phyloP scores from a whole-genome alignment of 805 yeast species.

The Candida yuanshanica region DNA sequence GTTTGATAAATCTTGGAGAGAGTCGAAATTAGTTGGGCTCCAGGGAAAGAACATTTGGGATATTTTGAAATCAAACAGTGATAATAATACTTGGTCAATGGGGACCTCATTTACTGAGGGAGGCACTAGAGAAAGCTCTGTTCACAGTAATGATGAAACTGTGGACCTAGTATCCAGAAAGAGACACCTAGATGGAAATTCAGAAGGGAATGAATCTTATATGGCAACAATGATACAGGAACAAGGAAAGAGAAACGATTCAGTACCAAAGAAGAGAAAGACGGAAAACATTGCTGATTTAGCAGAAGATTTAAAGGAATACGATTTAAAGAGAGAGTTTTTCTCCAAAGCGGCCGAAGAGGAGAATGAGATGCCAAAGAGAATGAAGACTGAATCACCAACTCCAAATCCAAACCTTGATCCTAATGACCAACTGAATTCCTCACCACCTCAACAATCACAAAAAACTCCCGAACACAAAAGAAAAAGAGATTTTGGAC shows the following conservation, averaged over 20 bases:
- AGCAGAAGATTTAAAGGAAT: slow-evolving; percentile 13
- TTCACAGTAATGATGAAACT: neutral
- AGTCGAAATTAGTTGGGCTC: slow-evolving; percentile 5
- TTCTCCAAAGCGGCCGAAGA: too few relatives aligned
- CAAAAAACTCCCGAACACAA: neutral
- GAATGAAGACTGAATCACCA: neutral
- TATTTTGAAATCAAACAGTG: slow-evolving; percentile 9
- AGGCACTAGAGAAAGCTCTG: neutral
- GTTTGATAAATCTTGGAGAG: slow-evolving; percentile 18
- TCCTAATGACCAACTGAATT: neutral
- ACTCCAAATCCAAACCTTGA: slow-evolving; percentile 1
- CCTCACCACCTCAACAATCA: neutral
- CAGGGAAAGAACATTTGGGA: slow-evolving; percentile 20
- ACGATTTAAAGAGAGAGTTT: slow-evolving; percentile 9
- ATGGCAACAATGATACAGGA: slow-evolving; percentile 1
- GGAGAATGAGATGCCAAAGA: neutral
- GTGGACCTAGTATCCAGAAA: neutral
- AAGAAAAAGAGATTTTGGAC: slow-evolving; percentile 16
- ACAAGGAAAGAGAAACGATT: slow-evolving; percentile 1
- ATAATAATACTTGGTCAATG: slow-evolving; percentile 9
- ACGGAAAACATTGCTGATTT: slow-evolving; percentile 9
- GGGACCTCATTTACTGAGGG: slow-evolving; percentile 10
- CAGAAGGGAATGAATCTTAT: slow-evolving; percentile 1
- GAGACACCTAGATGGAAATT: neutral
- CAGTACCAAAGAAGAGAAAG: slow-evolving; percentile 9